Conservation (phyloP, 768 basidiomycete species). For the Basidioascus undulatus region DNA sequence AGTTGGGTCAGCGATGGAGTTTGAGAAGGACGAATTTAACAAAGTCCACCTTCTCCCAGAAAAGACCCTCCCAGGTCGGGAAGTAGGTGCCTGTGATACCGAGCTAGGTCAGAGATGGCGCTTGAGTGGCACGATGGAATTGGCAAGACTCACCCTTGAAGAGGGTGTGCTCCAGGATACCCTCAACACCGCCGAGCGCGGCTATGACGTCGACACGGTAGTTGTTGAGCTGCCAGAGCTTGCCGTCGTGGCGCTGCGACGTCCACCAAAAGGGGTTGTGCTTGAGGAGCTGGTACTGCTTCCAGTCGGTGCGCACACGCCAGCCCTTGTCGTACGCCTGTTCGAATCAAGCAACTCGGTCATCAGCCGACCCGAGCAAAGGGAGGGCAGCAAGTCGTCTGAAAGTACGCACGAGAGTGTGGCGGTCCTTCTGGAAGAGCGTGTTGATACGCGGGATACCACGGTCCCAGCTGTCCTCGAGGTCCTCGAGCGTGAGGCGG, state of each 20-base stretch:
- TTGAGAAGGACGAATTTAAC: not conserved
- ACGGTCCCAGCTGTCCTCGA: constrained; percentile 96
- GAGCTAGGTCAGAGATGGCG: not conserved
- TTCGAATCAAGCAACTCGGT: constrained; percentile 3
- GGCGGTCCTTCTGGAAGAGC: constrained; percentile 92
- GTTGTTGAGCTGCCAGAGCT: constrained; percentile 90
- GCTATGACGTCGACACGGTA: constrained; percentile 97
- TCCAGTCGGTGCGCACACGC: constrained; percentile 95
- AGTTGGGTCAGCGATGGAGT: not conserved
- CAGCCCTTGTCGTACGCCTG: constrained; percentile 89
- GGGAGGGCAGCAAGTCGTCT: not conserved
- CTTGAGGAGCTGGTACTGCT: constrained; percentile 67
- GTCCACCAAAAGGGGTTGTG: constrained; percentile 99
- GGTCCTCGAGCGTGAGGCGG: constrained; percentile 82
- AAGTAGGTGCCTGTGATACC: constrained; percentile 29
- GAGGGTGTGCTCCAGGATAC: constrained; percentile 83
- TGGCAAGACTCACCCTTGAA: constrained; percentile 43
- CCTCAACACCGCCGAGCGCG: constrained; percentile 88
- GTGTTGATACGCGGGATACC: constrained; percentile 98
- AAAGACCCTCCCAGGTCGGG: constrained; percentile 92
- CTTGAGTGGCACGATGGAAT: not conserved
- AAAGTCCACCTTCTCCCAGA: constrained; percentile 52
- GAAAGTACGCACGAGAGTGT: constrained; percentile 33
- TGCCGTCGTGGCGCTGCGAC: constrained; percentile 83
- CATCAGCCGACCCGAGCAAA: no score